Conservation (phyloP, 106 monocot genomes). For the Dioscorea zingiberensis region DNA sequence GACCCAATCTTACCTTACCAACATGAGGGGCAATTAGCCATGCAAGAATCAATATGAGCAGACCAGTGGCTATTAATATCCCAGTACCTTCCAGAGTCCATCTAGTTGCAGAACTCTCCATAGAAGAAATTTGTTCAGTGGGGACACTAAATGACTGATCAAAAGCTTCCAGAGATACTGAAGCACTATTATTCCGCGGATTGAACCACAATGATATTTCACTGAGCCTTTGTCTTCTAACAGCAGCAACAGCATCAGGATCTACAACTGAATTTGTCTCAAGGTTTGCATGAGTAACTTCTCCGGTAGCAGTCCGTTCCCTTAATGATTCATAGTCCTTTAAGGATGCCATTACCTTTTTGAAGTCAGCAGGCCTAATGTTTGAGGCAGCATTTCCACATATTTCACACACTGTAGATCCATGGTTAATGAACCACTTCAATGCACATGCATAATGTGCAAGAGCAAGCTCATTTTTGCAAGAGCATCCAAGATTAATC, state of each 20-base stretch:
- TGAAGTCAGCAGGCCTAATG: slow-evolving; percentile 57
- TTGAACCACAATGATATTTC: slow-evolving; percentile 91
- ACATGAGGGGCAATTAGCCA: slow-evolving; percentile 92
- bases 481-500: slow-evolving; percentile 79
- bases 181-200: slow-evolving; percentile 38
- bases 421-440: slow-evolving; percentile 96
- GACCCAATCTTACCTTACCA: slow-evolving; percentile 54
- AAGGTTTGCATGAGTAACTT: slow-evolving; percentile 20
- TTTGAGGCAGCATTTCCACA: slow-evolving; percentile 74
- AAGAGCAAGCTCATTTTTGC: slow-evolving; percentile 92
- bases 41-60: slow-evolving; percentile 57
- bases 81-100: slow-evolving; percentile 67
- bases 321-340: slow-evolving; percentile 73
- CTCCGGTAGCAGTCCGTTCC: slow-evolving; percentile 54
- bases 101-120: slow-evolving; percentile 33
- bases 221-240: slow-evolving; percentile 85
- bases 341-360: slow-evolving; percentile 63
- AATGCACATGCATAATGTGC: slow-evolving; percentile 96
- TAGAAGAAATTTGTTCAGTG: slow-evolving; percentile 27
- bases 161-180: slow-evolving; percentile 36
- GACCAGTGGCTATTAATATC: slow-evolving; percentile 64
- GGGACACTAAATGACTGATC: slow-evolving; percentile 31
- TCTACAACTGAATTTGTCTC: slow-evolving; percentile 45
- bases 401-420: slow-evolving; percentile 88
- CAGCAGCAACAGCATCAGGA: slow-evolving; percentile 82